Conservation (phyloP, 352 stramenopile species). For the Elongisporangium anandrum region DNA sequence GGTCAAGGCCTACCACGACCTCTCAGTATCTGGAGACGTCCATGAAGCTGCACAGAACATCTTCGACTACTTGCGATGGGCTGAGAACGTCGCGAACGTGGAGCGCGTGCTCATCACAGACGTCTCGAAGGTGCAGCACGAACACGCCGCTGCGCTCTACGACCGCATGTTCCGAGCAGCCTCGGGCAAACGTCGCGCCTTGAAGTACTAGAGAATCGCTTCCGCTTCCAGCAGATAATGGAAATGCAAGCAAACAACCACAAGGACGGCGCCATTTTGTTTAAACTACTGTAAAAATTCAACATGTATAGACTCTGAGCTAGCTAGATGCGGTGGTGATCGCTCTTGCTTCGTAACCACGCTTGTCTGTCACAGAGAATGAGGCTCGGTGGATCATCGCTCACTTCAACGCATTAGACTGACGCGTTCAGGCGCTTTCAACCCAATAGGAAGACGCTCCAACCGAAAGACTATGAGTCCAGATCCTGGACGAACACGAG, state of each 20-base stretch:
- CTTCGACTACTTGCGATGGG: slow-evolving; percentile 83
- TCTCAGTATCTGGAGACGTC: slow-evolving; percentile 68
- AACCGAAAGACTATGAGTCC: slow-evolving; percentile 69
- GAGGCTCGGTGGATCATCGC: too few relatives aligned
- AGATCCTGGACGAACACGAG: slow-evolving; percentile 82
- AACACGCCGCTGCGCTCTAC: slow-evolving; percentile 73
- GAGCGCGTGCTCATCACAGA: slow-evolving; percentile 69
- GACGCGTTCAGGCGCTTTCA: neutral
- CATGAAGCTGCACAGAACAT: slow-evolving; percentile 68
- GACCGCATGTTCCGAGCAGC: slow-evolving; percentile 82
- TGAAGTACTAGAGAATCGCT: slow-evolving; percentile 28
- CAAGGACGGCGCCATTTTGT: neutral
- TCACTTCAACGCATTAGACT: neutral
- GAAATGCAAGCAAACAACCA: slow-evolving; percentile 4
- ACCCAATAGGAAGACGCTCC: too few relatives aligned
- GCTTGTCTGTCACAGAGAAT: neutral
- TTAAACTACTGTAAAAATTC: neutral
- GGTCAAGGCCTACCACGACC: slow-evolving; percentile 71
- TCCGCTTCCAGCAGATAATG: neutral
- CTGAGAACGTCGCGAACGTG: slow-evolving; percentile 67
- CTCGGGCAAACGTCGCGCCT: slow-evolving; percentile 59
- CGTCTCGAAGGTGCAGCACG: slow-evolving; percentile 43
- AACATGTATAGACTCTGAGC: neutral
- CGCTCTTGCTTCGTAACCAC: too few relatives aligned
- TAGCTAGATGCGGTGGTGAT: neutral